A percentile compares a stretch with the other conserved stretches of the same genome.
Conservation (phyloP, 441 rosid genomes). For the Adansonia madagascariensis region DNA sequence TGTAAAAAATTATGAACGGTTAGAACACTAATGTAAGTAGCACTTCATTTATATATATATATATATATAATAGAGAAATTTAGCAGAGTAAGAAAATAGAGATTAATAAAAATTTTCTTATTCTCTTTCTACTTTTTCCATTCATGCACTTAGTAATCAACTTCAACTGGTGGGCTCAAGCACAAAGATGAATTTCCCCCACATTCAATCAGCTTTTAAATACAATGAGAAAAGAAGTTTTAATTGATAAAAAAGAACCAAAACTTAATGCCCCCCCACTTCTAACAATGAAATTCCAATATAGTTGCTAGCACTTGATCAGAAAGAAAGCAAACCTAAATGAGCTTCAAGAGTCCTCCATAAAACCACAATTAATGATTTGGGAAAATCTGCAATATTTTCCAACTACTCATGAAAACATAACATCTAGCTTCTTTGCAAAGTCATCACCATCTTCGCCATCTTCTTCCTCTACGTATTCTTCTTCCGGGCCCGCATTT, state of each 20-base stretch:
- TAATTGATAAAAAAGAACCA: constrained; percentile 30
- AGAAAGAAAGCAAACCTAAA: constrained; percentile 23
- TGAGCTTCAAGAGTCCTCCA: constrained; percentile 8
- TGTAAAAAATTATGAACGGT: no score
- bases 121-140: constrained; percentile 25
- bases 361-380: constrained; percentile 12
- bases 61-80: no score
- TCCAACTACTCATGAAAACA: constrained; percentile 40
- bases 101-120: constrained; percentile 15
- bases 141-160: constrained; percentile 24
- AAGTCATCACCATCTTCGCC: constrained; percentile 49
- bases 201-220: constrained; percentile 41
- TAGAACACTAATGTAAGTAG: no score
- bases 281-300: constrained; percentile 33
- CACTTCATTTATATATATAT: no score
- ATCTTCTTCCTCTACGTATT: constrained; percentile 51
- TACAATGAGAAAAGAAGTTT: constrained; percentile 33
- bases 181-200: constrained; percentile 31
- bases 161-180: constrained; percentile 21
- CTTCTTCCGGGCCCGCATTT: constrained; percentile 56
- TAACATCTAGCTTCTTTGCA: constrained; percentile 54
- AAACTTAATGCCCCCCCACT: constrained; percentile 36
- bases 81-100: not conserved
- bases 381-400: not conserved
- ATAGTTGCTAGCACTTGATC: constrained; percentile 25